phyloP scores from a whole-genome alignment of 768 basidiomycete species.

The Pleurotus salmoneostramineus region DNA sequence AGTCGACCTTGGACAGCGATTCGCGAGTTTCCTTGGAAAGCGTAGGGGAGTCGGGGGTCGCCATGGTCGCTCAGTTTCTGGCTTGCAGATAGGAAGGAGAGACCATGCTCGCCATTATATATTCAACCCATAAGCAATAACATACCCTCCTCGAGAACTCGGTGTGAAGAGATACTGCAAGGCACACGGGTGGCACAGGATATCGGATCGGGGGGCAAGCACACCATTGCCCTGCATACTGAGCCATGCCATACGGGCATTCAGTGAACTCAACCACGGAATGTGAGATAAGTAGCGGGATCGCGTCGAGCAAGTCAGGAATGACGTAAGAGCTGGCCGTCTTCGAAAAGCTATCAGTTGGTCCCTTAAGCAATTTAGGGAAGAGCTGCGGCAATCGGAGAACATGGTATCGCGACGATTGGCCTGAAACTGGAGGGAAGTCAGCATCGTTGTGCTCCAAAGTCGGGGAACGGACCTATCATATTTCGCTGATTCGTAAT shows the following conservation, averaged over 20 bases:
- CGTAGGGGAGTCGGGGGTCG: not conserved
- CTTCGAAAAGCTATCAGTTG: not conserved
- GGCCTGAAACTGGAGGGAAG: too few relatives aligned
- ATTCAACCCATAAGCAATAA: not conserved
- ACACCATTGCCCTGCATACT: conserved; percentile 14
- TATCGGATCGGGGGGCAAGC: conserved; percentile 11
- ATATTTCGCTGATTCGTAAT: not conserved
- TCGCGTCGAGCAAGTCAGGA: conserved; percentile 14
- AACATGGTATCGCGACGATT: too few relatives aligned
- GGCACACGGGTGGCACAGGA: conserved; percentile 6
- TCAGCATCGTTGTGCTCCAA: not conserved
- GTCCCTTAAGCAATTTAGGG: too few relatives aligned
- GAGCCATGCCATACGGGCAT: not conserved
- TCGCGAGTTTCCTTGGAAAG: not conserved
- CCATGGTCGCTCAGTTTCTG: not conserved
- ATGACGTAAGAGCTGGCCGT: conserved; percentile 15
- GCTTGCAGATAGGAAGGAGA: too few relatives aligned
- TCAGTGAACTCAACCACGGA: conserved; percentile 6
- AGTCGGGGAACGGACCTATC: not conserved
- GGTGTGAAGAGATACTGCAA: conserved; percentile 2
- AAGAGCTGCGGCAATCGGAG: too few relatives aligned
- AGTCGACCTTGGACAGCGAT: conserved; percentile 11
- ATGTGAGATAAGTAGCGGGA: conserved; percentile 2
- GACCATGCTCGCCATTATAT: not conserved
- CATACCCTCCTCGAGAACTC: not conserved